Base-by-base conservation (phyloP, 2,329 filamentous ascomycete species). In the Aspergillus sp. region DNA sequence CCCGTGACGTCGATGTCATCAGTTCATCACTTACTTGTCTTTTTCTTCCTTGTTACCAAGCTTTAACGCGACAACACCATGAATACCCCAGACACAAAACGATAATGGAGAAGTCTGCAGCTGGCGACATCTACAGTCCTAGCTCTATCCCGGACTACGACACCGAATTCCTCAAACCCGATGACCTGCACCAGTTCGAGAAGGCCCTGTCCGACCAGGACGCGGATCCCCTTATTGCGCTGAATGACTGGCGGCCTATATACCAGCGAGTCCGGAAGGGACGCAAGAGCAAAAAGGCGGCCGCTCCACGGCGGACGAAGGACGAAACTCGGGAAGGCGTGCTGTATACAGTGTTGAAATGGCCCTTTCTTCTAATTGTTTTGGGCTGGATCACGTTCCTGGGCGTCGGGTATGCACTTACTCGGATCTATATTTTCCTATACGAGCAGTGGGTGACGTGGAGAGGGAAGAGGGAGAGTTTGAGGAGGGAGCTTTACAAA, bases 251-350 rank as follows among this genome's bases (percentile, higher is more conserved):
- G 95, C 88, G 90, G 15, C 95, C 95, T 0, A 86, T 98, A 12
- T 88, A 90, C 65, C 86, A 93, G 70, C 87, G 84, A 57, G 82
- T 93, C 21, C 80, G 81, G 57, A 77, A 73, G 72, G 75, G 68
- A 21, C 43, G 44, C n/a, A 24, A 21, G 14, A 15, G 17, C 14
- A 40, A 41, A 8, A 55, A 47, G 4, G n/a, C 12, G 3, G 14
- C 31, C 41, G 3, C 31, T 82, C 71, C 74, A 2, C 70, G 69
- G 19, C 81, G 89, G 57, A 89, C 85, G 62, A 90, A 87, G 68
- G 95, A 99, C 72, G 95, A 99, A 80, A 98, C 93, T 2, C 83
- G 95, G 64, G 95, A 99, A 77, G 95, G 95, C 19, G 91, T 95
- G 70, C 82, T 96, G 11, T 99, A 99, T 73, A 86, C 85, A 2